Conservation (phyloP, 768 basidiomycete species). For the Russula ochroleuca region DNA sequence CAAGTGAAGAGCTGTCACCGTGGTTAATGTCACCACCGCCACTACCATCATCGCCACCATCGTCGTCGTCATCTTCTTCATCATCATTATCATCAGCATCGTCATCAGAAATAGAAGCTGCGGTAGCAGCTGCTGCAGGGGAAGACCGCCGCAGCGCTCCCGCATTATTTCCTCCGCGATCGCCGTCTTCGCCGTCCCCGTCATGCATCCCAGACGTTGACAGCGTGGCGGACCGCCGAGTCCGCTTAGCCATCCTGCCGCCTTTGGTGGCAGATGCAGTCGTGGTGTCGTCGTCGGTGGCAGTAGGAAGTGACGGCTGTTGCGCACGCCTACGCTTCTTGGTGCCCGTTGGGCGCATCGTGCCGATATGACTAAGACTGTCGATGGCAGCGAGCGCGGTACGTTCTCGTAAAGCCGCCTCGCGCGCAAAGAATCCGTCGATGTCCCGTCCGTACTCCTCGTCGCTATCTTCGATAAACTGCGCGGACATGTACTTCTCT, state of each 20-base stretch:
- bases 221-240: conserved; percentile 21
- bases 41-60: not conserved
- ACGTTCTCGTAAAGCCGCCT: conserved; percentile 57
- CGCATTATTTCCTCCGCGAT: conserved; percentile 1
- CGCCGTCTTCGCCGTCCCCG: not conserved
- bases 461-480: conserved; percentile 91
- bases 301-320: conserved; percentile 41
- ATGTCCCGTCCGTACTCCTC: conserved; percentile 69
- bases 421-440: conserved; percentile 75
- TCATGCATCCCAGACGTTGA: not conserved
- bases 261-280: conserved; percentile 25
- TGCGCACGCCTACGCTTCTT: conserved; percentile 52
- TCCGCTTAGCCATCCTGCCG: conserved; percentile 37
- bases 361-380: conserved; percentile 43
- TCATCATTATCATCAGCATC: not conserved
- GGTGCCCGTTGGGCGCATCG: conserved; percentile 48
- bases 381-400: conserved; percentile 40
- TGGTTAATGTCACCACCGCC: not conserved
- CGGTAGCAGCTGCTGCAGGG: not conserved
- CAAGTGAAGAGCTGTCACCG: not conserved
- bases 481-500: conserved; percentile 79
- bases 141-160: not conserved
- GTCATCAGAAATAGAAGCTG: not conserved
- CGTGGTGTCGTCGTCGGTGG: conserved; percentile 22
- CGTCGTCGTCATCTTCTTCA: not conserved